Percentiles rank a stretch among this genome's conserved stretches.
phyloP scores from a whole-genome alignment of 768 basidiomycete genomes.

The Boletus reticulatus region DNA sequence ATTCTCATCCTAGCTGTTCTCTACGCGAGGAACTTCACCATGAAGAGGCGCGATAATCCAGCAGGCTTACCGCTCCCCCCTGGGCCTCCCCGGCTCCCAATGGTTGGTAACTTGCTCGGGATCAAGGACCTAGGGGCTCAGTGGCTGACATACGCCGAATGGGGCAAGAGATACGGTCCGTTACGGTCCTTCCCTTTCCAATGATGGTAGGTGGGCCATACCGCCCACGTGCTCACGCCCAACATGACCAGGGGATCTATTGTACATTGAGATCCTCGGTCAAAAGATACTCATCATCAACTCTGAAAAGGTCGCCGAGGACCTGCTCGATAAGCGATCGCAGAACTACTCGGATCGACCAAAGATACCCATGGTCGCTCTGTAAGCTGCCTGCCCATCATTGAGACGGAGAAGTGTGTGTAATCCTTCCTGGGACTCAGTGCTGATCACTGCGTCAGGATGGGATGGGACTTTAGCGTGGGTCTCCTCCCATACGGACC shows the following conservation, averaged over 20 bases:
- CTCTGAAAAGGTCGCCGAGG: slow-evolving; percentile 23
- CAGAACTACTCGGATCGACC: slow-evolving; percentile 29
- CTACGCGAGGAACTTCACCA: not conserved
- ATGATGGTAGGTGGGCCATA: not conserved
- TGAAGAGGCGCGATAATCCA: slow-evolving; percentile 13
- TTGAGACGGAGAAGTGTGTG: too few relatives aligned
- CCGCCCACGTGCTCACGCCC: not conserved
- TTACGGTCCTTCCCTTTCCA: not conserved
- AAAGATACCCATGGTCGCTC: slow-evolving; percentile 18
- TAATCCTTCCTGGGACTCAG: not conserved
- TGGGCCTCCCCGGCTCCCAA: slow-evolving; percentile 39
- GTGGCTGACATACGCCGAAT: slow-evolving; percentile 41
- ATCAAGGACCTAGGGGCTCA: slow-evolving; percentile 37
- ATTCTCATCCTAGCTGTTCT: not conserved
- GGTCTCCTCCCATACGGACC: slow-evolving; percentile 36
- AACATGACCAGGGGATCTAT: slow-evolving; percentile 18
- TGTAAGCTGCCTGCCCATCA: slow-evolving; percentile 7
- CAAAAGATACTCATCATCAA: slow-evolving; percentile 24
- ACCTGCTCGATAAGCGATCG: slow-evolving; percentile 30
- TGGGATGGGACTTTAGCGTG: slow-evolving; percentile 41
- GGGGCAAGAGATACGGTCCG: slow-evolving; percentile 43
- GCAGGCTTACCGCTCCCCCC: slow-evolving; percentile 34
- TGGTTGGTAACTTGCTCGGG: slow-evolving; percentile 45
- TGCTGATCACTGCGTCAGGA: slow-evolving; percentile 2
- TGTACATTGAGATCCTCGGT: slow-evolving; percentile 26